Evolutionary conservation across 2,329 filamentous ascomycete species (phyloP).

Genomic region (Pestalotiopsis sp.): DNA sequence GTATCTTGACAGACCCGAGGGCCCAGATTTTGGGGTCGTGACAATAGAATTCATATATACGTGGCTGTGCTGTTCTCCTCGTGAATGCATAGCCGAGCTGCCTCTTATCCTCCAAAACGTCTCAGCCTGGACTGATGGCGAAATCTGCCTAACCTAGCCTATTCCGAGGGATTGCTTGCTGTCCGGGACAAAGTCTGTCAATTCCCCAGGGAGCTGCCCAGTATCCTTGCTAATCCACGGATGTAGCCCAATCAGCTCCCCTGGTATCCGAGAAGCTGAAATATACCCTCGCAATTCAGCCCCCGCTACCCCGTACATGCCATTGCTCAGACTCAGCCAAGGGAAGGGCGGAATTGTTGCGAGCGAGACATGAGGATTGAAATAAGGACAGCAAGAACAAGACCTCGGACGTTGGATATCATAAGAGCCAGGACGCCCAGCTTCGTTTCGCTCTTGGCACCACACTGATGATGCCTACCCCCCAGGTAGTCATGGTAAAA

Average conservation of each 20-base stretch:
- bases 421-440: not conserved
- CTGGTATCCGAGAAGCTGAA: conserved; percentile 1
- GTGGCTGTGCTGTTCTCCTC: too few relatives aligned
- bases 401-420: not conserved
- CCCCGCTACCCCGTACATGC: not conserved
- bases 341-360: not conserved
- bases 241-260: not conserved
- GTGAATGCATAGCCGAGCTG: not conserved
- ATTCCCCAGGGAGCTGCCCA: too few relatives aligned
- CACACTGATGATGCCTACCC: not conserved
- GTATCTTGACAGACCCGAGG: too few relatives aligned
- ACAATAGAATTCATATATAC: too few relatives aligned
- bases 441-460: not conserved
- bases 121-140: not conserved
- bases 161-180: not conserved
- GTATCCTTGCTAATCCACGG: not conserved
- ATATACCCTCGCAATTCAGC: not conserved
- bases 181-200: not conserved
- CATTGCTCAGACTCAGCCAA: not conserved
- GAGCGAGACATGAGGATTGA: not conserved
- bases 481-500: not conserved
- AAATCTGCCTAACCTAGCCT: not conserved
- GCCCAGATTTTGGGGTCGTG: too few relatives aligned
- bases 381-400: not conserved
- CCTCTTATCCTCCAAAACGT: not conserved